Conservation (phyloP, 441 rosid genomes). For the Adansonia gregorii region DNA sequence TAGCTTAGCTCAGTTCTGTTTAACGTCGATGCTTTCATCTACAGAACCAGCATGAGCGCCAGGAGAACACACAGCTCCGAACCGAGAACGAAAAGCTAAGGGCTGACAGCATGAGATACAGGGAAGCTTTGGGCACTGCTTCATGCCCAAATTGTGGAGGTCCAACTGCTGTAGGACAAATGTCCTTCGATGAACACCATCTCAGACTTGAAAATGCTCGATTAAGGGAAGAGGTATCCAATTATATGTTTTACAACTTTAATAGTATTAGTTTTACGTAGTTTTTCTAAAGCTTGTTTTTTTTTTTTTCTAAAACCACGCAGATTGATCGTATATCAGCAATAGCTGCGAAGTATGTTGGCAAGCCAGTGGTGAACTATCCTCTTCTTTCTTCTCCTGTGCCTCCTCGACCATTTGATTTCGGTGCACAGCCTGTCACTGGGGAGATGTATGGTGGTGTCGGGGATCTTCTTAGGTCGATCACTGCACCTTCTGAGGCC, state of each 20-base stretch:
- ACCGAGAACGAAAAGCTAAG: conserved; percentile 81
- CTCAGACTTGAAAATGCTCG: conserved; percentile 83
- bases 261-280: not conserved
- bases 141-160: conserved; percentile 97
- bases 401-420: conserved; percentile 68
- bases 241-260: not conserved
- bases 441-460: conserved; percentile 66
- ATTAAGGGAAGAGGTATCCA: conserved; percentile 79
- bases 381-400: conserved; percentile 67
- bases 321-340: conserved; percentile 89
- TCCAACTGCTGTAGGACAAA: conserved; percentile 91
- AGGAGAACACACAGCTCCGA: conserved; percentile 78
- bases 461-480: conserved; percentile 72
- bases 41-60: conserved; percentile 90
- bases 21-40: not conserved
- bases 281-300: not conserved
- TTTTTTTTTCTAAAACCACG: not conserved
- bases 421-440: conserved; percentile 48
- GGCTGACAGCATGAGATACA: conserved; percentile 76
- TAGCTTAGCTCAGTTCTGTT: not conserved
- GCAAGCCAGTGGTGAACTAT: conserved; percentile 77
- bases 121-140: conserved; percentile 86
- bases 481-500: conserved; percentile 60
- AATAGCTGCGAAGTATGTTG: conserved; percentile 94
- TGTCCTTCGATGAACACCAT: conserved; percentile 96